These are phyloP conservation scores for Boletus eberwhitei DNA, from an alignment of 768 basidiomycete species.

Conservation along the genomic window DNA sequence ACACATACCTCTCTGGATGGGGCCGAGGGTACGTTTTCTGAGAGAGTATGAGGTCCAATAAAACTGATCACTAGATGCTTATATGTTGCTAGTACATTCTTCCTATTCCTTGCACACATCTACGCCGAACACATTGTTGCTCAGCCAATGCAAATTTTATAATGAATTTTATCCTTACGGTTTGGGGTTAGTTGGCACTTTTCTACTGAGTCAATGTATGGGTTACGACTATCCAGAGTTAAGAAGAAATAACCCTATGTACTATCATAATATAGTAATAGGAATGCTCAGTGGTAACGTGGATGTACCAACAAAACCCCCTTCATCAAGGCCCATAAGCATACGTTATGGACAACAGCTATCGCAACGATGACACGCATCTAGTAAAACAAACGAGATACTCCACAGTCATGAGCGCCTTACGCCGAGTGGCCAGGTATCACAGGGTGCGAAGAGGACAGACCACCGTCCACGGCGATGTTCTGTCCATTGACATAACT, in stretches of 20 bases:
- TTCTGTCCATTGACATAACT: constrained; percentile 93
- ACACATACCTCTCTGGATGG: not conserved
- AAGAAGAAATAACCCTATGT: no score
- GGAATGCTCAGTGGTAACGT: no score
- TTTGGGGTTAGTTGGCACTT: not conserved
- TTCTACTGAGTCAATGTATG: no score
- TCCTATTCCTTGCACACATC: not conserved
- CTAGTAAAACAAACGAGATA: not conserved
- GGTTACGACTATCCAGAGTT: no score
- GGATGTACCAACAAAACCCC: no score
- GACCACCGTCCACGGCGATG: constrained; percentile 82
- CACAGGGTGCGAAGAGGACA: constrained; percentile 77
- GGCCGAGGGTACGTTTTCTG: no score
- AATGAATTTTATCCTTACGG: not conserved
- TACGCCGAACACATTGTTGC: not conserved
- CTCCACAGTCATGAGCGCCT: constrained; percentile 3
- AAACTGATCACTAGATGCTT: not conserved
- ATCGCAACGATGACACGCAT: not conserved
- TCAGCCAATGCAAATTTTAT: not conserved
- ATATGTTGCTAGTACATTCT: no score
- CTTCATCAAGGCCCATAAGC: no score
- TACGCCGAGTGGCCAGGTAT: constrained; percentile 71
- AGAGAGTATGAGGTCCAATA: not conserved
- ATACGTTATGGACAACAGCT: not conserved
- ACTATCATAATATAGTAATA: no score